These are phyloP conservation scores for Nidularia sp. DNA, from an alignment of 768 basidiomycete genomes.

Conservation along the genomic window DNA sequence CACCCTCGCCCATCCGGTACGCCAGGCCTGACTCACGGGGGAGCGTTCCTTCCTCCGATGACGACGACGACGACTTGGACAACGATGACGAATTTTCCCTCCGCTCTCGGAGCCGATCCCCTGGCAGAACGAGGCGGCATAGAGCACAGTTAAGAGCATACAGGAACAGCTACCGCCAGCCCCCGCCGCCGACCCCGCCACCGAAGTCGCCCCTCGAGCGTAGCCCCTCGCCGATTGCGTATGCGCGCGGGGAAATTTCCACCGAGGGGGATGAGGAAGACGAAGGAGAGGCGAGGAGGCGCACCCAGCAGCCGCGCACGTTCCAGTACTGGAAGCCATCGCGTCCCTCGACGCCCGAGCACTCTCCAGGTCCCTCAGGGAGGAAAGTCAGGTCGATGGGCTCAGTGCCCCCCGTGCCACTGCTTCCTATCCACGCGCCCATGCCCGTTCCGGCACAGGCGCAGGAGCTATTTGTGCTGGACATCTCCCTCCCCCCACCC, in stretches of 20 bases:
- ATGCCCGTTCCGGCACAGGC: neutral
- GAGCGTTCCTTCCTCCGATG: constrained; percentile 10
- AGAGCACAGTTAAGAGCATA: constrained; percentile 19
- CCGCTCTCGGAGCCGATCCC: constrained; percentile 4
- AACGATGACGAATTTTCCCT: constrained; percentile 1
- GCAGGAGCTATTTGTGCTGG: constrained; percentile 12
- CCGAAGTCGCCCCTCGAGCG: constrained; percentile 3
- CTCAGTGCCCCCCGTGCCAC: neutral
- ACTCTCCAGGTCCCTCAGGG: neutral
- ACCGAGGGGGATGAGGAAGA: neutral
- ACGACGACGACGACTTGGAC: neutral
- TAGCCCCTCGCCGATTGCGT: constrained; percentile 7
- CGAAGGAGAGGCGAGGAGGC: neutral
- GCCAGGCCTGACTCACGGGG: constrained; percentile 25
- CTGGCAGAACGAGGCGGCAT: constrained; percentile 6
- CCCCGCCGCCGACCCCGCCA: constrained; percentile 5
- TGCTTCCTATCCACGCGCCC: neutral
- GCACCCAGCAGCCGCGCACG: neutral
- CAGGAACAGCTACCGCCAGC: constrained; percentile 18
- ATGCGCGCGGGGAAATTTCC: neutral
- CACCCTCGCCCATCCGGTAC: constrained; percentile 29
- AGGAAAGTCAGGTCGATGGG: neutral
- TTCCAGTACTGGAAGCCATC: neutral
- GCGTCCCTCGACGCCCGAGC: no score
- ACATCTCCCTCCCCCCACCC: constrained; percentile 7